These are phyloP conservation scores for Jaltomata sinuosa DNA, from an alignment of 257 asterid species.

Conservation along the genomic window DNA sequence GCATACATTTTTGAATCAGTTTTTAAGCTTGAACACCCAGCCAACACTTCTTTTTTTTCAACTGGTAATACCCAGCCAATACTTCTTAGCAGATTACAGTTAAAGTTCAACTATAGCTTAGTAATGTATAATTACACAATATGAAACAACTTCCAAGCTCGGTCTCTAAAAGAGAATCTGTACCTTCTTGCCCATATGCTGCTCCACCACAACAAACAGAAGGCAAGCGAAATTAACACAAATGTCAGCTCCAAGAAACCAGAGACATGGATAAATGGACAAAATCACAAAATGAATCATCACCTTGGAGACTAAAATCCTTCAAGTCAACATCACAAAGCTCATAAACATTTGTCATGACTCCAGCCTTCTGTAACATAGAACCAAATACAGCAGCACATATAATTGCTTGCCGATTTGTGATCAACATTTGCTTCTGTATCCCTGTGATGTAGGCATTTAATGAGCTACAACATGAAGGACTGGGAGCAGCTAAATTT, in stretches of 20 bases:
- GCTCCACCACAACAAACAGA: constrained; percentile 30
- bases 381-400: constrained; percentile 79
- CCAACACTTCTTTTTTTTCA: neutral
- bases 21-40: neutral
- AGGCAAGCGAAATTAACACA: neutral
- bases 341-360: constrained; percentile 69
- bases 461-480: constrained; percentile 85
- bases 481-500: constrained; percentile 66
- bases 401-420: constrained; percentile 86
- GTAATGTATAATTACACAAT: neutral
- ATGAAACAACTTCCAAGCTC: neutral
- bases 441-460: constrained; percentile 59
- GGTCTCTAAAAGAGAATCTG: constrained; percentile 1
- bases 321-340: constrained; percentile 95
- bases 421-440: constrained; percentile 87
- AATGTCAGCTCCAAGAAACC: constrained; percentile 17
- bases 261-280: neutral
- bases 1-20: neutral
- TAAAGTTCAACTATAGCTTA: neutral
- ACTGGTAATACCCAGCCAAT: neutral
- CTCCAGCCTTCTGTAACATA: constrained; percentile 86
- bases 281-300: constrained; percentile 3
- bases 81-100: neutral
- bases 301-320: constrained; percentile 98
- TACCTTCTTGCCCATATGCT: constrained; percentile 86